Conservation (phyloP, 257 asterid species). For the Solanum sparsipilum region DNA sequence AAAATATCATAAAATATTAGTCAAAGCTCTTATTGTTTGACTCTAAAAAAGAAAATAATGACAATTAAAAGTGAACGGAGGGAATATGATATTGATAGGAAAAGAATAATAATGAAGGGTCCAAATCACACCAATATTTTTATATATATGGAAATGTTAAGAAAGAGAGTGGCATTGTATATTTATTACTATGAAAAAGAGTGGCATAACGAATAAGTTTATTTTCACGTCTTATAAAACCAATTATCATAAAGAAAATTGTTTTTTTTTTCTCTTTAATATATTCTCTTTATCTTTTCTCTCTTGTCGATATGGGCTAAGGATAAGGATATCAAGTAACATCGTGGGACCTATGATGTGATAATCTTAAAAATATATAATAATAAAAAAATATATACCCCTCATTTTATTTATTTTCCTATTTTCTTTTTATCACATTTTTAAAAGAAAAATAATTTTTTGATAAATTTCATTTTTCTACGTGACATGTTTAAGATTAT, state of each 20-base stretch:
- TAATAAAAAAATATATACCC: background rate
- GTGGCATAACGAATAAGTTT: no score
- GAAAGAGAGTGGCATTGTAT: background rate
- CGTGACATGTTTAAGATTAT: accelerated
- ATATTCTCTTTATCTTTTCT: background rate
- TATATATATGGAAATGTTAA: no score
- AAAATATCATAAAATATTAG: no score
- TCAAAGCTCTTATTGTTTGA: no score
- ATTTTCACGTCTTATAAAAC: background rate
- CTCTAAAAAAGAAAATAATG: no score
- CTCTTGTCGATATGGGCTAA: background rate
- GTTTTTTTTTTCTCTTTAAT: background rate
- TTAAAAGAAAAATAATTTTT: no score
- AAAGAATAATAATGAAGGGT: background rate
- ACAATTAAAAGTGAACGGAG: no score
- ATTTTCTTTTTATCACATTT: background rate
- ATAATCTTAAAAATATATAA: background rate
- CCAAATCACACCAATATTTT: background rate
- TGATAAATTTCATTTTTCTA: no score
- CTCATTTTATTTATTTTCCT: background rate
- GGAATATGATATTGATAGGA: background rate
- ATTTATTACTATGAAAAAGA: no score
- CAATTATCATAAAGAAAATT: background rate
- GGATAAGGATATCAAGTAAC: background rate
- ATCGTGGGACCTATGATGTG: background rate